A percentile compares a stretch with the other conserved stretches of the same genome.
These are phyloP conservation scores for Phytopythium cucurbitacearum DNA, from an alignment of 352 stramenopile genomes.

Conservation along the genomic window DNA sequence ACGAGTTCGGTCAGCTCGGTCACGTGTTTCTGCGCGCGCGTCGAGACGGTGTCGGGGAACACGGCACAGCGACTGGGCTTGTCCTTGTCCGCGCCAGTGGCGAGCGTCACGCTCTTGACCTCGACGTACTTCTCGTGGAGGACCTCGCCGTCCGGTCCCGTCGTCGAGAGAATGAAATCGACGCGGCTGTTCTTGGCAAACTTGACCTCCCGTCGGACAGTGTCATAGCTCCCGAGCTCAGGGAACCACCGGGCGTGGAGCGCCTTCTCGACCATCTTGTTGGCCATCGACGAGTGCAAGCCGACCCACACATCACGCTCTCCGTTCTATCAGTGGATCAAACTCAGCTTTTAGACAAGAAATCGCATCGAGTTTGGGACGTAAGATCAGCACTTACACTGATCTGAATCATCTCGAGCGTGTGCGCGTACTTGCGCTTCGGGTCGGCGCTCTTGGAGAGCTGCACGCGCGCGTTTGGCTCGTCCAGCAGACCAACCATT, in stretches of 20 bases:
- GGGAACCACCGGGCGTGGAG: constrained; percentile 56
- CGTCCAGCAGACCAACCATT: constrained; percentile 75
- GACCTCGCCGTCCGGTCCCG: constrained; percentile 21
- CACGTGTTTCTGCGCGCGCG: constrained; percentile 74
- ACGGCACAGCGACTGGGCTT: constrained; percentile 33
- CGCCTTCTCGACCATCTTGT: constrained; percentile 75
- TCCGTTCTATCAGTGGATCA: constrained; percentile 44
- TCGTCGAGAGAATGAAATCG: constrained; percentile 69
- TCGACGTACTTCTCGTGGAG: constrained; percentile 71
- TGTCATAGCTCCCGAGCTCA: constrained; percentile 50
- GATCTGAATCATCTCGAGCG: constrained; percentile 81
- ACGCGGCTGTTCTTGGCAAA: constrained; percentile 81
- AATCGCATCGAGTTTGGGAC: neutral
- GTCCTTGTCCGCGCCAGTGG: constrained; percentile 12
- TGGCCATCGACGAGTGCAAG: constrained; percentile 71
- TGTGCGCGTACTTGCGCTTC: constrained; percentile 84
- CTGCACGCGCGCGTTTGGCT: constrained; percentile 59
- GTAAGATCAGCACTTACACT: constrained; percentile 38
- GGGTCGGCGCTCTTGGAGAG: constrained; percentile 68
- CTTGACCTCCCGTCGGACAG: constrained; percentile 65
- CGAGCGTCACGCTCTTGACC: constrained; percentile 82
- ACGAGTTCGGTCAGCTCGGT: constrained; percentile 65
- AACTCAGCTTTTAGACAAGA: neutral
- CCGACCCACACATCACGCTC: constrained; percentile 67
- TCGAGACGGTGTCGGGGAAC: constrained; percentile 78